Evolutionary conservation across 495 filamentous ascomycete genomes (phyloP), one percentile per base, ranked within the genome.

Genomic region (Xylaria flabelliformis): DNA sequence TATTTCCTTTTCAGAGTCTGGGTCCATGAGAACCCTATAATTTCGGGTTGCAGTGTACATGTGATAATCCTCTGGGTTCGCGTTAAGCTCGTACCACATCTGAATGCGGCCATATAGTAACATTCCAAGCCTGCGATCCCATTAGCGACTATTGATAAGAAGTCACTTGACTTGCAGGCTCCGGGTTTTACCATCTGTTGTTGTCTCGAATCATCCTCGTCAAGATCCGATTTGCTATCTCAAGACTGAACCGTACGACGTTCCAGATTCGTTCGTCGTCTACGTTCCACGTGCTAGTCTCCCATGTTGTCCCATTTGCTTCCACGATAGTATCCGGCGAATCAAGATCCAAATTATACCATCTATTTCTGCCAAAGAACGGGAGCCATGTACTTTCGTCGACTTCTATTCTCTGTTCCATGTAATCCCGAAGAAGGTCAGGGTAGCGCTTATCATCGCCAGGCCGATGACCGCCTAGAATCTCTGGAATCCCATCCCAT

Each of bases 201-300:
- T 67, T 50, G n/a, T 67, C 64, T 42, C 5, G 7, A 29, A 67
- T 26, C n/a, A 67, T 46, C 8, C 29, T 24, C 6, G 4, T 6
- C 7, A 67, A 15, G 17, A 55, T 67, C 50, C 64, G 44, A 42
- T 55, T 67, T 50, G 64, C 46, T 53, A 67, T 51, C 10, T 67
- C 64, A 12, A 53, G 8, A 36, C 21, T 55, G 24, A 67, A 67
- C n/a, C 36, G 9, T 15, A 67, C 0, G 3, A 34, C 26, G 5
- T 36, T 51, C 64, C 64, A 67, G 32, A 67, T n/a, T 21, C 46
- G 26, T 2, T 50, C 64, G 34, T 67, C 46, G 13, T 55, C 46
- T 9, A 55, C 46, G 15, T 13, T 53, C 64, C 64, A 67, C 24
- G 21, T 67, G 0, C n/a, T 21, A 15, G 50, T 50, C 48, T 34